phyloP scores from a whole-genome alignment of 139 green algal species.

The Mesotaenium endlicherianum region DNA sequence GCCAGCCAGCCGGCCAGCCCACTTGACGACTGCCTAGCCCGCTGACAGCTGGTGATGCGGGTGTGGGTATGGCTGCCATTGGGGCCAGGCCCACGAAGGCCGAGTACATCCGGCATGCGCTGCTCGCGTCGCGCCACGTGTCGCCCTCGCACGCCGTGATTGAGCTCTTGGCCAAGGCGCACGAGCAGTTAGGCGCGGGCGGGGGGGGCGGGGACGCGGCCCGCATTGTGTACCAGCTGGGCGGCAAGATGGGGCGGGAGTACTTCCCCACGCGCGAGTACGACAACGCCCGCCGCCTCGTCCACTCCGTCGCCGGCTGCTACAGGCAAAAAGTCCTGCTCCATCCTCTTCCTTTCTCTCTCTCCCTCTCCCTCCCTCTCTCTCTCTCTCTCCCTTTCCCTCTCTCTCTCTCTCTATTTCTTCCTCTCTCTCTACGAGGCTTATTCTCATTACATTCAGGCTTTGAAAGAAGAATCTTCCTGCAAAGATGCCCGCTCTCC shows the following conservation, averaged over 20 bases:
- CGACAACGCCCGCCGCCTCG: constrained; percentile 2
- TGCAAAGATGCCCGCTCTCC: no score
- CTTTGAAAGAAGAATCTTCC: no score
- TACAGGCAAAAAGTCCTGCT: no score
- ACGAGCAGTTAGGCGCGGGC: constrained; percentile 28
- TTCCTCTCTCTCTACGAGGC: no score
- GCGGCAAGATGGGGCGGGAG: constrained; percentile 38
- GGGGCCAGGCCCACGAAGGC: constrained; percentile 39
- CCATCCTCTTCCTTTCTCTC: no score
- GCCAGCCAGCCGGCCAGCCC: no score
- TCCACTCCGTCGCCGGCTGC: constrained; percentile 31
- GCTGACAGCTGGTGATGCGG: no score
- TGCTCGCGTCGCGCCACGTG: not conserved
- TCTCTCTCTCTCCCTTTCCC: no score
- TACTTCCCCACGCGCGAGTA: constrained; percentile 42
- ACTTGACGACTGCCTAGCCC: no score
- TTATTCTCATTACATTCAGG: no score
- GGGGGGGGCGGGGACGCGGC: constrained; percentile 1
- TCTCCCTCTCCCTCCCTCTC: no score
- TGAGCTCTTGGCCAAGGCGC: constrained; percentile 41
- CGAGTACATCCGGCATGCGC: constrained; percentile 36
- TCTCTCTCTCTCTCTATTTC: no score
- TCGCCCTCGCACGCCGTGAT: constrained; percentile 10
- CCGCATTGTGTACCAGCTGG: constrained; percentile 21
- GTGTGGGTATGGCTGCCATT: not conserved